Conservation (phyloP, 352 stramenopile species). For the Globisporangium middletonii region DNA sequence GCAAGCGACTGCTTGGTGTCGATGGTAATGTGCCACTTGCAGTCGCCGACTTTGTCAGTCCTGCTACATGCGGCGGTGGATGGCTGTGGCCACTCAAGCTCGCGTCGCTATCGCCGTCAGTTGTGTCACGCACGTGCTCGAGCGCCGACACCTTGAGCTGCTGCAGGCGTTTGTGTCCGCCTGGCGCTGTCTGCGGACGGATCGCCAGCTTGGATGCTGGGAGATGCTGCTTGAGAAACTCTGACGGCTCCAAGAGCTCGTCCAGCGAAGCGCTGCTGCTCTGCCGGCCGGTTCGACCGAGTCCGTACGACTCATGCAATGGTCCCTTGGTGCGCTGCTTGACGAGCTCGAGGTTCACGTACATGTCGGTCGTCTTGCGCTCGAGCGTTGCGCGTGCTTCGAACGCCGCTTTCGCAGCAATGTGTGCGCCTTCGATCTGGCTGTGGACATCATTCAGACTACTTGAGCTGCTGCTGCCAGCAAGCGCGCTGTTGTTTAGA, state of each 20-base stretch:
- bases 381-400: slow-evolving; percentile 34
- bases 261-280: not conserved
- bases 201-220: slow-evolving; percentile 20
- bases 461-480: slow-evolving; percentile 3
- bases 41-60: not conserved
- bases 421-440: slow-evolving; percentile 34
- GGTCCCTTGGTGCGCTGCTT: slow-evolving; percentile 8
- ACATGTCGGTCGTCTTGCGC: slow-evolving; percentile 49
- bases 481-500: slow-evolving; percentile 9
- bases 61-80: not conserved
- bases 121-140: not conserved
- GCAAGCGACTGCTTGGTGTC: slow-evolving; percentile 5
- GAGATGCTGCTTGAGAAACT: slow-evolving; percentile 50
- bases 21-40: not conserved
- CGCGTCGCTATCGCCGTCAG: not conserved
- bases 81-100: not conserved
- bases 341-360: slow-evolving; percentile 33
- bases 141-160: not conserved
- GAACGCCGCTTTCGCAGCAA: slow-evolving; percentile 30
- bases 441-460: slow-evolving; percentile 25
- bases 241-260: slow-evolving; percentile 30
- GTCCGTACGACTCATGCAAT: not conserved
- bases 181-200: slow-evolving; percentile 43
- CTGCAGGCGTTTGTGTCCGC: not conserved
- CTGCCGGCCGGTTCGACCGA: not conserved